Base-by-base conservation (phyloP, 2,329 filamentous ascomycete genomes). In the Colletotrichum musicola region DNA sequence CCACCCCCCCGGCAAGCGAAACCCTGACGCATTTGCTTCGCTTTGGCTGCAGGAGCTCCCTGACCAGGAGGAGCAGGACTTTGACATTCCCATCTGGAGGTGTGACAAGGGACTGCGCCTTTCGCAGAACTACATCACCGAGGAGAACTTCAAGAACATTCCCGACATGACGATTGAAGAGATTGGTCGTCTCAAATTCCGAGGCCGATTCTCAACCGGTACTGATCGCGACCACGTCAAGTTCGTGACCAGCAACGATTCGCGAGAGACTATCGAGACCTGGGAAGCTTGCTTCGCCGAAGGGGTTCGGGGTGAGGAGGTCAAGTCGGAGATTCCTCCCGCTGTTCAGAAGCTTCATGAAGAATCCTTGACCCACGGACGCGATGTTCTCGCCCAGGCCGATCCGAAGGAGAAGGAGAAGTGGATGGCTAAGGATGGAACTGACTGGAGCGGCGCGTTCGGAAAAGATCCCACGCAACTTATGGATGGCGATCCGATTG, bases 201-300 rank as follows among this genome's bases (percentile, higher is more conserved):
- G 86, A 2, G 93, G 89, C 12, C 87, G 90, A 13, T 98, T 98
- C 84, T 97, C 96, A 72, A 90, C 95, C 0, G 95, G 95, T 14
- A 97, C 93, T 56, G 95, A 98, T 77, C 89, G 93, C 62, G 92
- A 93, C 18, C 96, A 98, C 77, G 87, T 93, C 72, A 86, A 85
- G 1, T 98, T 97, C 73, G 90, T 97, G 22, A 88, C 90, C 55
- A 93, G 97, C 78, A 97, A 97, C 75, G 90, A 97, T 77, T 91
- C 92, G 1, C 91, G 95, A 38, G 96, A 98, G 83, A 98, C 95
- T 0, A 97, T 93, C 72, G 95, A 98, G 81, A 93, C 92, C 0
- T 98, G 95, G 94, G 94, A 98, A 79, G 93, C 94, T 0, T 98
- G 95, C 77, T 89, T 92, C 47, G 90, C 94, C 0, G 95, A 98